phyloP scores from a whole-genome alignment of 768 basidiomycete species.

The Suillus cothurnatus region DNA sequence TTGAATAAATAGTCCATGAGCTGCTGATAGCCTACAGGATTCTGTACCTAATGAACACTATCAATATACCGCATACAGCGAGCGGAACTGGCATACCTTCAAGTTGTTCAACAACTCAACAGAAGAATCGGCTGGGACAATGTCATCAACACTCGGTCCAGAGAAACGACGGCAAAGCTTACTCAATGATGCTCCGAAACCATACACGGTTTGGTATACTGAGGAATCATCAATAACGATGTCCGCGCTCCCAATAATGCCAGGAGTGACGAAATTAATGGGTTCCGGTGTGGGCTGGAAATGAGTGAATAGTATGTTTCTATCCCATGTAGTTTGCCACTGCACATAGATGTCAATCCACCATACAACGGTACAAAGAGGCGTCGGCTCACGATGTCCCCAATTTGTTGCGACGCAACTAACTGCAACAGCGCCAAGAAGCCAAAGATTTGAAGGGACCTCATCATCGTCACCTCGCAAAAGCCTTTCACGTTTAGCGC shows the following conservation, averaged over 20 bases:
- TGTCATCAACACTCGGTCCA: constrained; percentile 8
- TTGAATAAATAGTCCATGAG: constrained; percentile 63
- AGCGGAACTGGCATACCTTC: constrained; percentile 48
- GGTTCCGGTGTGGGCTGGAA: constrained; percentile 31
- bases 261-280: constrained; percentile 44
- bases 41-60: constrained; percentile 40
- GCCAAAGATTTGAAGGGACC: constrained; percentile 4
- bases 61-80: background rate
- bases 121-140: constrained; percentile 65
- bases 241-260: constrained; percentile 58
- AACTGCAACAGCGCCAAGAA: constrained; percentile 23
- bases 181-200: constrained; percentile 73
- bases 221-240: constrained; percentile 59
- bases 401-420: constrained; percentile 52
- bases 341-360: constrained; percentile 21
- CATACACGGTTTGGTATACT: constrained; percentile 63
- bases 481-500: background rate
- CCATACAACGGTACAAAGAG: constrained; percentile 6
- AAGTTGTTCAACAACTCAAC: constrained; percentile 60
- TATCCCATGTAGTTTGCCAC: constrained; percentile 58
- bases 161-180: constrained; percentile 15
- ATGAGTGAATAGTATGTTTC: constrained; percentile 31
- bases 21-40: constrained; percentile 58
- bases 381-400: constrained; percentile 45
- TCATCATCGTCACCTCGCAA: background rate